phyloP scores from a whole-genome alignment of 73 alveolate genomes.

The Tetrahymena elliotti region DNA sequence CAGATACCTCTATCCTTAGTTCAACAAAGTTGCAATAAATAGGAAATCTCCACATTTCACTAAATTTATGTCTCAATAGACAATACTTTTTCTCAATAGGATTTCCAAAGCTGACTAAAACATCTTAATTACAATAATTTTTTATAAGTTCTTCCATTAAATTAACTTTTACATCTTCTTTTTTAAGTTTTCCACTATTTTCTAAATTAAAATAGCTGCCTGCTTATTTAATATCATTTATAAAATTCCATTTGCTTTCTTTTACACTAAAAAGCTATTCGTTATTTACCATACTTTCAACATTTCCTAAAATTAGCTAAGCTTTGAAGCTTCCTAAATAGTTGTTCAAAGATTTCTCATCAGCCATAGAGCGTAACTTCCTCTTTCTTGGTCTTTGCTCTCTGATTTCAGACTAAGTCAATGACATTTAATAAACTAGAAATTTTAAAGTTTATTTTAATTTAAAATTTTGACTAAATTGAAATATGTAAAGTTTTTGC shows the following conservation, averaged over 20 bases:
- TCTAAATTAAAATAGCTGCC: not conserved
- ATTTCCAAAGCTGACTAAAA: not conserved
- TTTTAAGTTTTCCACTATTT: not conserved
- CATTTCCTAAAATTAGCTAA: not conserved
- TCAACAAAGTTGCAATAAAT: not conserved
- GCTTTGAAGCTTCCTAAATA: not conserved
- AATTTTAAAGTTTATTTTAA: not conserved
- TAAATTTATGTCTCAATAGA: not conserved
- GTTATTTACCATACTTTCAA: not conserved
- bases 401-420: not conserved
- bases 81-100: not conserved
- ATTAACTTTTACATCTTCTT: not conserved
- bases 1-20: not conserved
- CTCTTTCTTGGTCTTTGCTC: not conserved
- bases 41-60: slow-evolving; percentile 1
- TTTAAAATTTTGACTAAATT: not conserved
- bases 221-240: not conserved
- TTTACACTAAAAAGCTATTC: not conserved
- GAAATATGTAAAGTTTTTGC: not conserved
- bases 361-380: not conserved
- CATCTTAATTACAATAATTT: not conserved
- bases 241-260: not conserved
- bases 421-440: not conserved
- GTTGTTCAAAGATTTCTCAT: not conserved
- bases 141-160: not conserved